Evolutionary conservation across 345 rosid species (phyloP).

Genomic region (Salix udensis): DNA sequence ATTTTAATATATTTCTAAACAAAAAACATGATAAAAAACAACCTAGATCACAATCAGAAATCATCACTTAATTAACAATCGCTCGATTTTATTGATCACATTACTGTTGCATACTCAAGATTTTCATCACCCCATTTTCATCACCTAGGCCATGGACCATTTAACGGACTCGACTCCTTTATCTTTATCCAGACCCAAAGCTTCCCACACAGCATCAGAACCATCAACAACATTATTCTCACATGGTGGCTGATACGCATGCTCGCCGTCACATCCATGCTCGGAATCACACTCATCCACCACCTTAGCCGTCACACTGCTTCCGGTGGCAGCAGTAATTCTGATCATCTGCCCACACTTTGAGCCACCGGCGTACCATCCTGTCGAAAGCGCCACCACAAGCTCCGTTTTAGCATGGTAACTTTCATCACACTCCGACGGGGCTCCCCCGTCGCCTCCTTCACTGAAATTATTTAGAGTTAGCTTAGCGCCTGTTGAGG

Average conservation of each 20-base stretch:
- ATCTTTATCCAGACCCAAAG: slow-evolving; percentile 26
- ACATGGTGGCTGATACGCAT: slow-evolving; percentile 35
- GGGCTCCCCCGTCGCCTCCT: slow-evolving; percentile 33
- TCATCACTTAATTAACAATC: too few relatives aligned
- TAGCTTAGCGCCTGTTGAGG: slow-evolving; percentile 20
- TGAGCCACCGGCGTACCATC: slow-evolving; percentile 34
- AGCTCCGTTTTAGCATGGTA: slow-evolving; percentile 19
- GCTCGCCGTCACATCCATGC: slow-evolving; percentile 38
- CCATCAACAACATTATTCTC: slow-evolving; percentile 37
- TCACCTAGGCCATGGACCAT: slow-evolving; percentile 35
- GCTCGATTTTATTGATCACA: too few relatives aligned
- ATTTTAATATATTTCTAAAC: too few relatives aligned
- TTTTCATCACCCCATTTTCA: too few relatives aligned
- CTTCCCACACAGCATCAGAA: slow-evolving; percentile 38
- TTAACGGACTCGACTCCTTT: slow-evolving; percentile 30
- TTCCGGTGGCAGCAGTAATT: slow-evolving; percentile 22
- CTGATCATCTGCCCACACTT: slow-evolving; percentile 31
- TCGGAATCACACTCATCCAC: slow-evolving; percentile 43
- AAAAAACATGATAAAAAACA: too few relatives aligned
- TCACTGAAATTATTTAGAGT: slow-evolving; percentile 37
- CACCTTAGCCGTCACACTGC: slow-evolving; percentile 26
- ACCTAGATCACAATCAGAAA: too few relatives aligned
- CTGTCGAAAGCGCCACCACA: slow-evolving; percentile 38
- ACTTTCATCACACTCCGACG: slow-evolving; percentile 25
- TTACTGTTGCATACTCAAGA: too few relatives aligned